Evolutionary conservation across 1,139 yeast genomes (phyloP).

Genomic region (Arxiozyma slooffiae): DNA sequence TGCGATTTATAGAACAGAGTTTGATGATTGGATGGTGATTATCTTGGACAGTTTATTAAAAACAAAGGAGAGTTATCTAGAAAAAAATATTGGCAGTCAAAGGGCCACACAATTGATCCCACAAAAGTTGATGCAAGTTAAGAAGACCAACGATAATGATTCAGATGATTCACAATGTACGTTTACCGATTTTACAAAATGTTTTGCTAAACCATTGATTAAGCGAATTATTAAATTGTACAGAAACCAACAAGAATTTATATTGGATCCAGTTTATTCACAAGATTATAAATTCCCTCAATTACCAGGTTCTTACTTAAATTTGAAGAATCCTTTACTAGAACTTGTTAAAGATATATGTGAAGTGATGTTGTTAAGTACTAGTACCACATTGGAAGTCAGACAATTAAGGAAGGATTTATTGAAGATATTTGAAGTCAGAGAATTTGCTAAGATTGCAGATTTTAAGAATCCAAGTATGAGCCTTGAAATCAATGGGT

Average conservation of each 20-base stretch:
- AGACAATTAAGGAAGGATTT: constrained; percentile 68
- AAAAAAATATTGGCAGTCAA: constrained; percentile 41
- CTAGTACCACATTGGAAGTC: constrained; percentile 57
- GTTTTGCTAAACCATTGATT: constrained; percentile 53
- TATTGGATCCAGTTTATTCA: constrained; percentile 54
- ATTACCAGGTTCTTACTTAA: constrained; percentile 59
- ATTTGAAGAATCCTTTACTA: constrained; percentile 60
- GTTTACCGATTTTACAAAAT: constrained; percentile 34
- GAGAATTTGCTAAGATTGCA: constrained; percentile 76
- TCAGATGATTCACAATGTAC: constrained; percentile 31
- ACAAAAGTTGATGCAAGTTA: constrained; percentile 24
- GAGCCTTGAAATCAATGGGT: constrained; percentile 53
- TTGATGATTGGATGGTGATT: constrained; percentile 77
- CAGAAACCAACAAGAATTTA: constrained; percentile 62
- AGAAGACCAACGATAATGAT: constrained; percentile 32
- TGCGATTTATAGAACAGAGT: constrained; percentile 62
- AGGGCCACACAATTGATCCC: constrained; percentile 60
- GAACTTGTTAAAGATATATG: constrained; percentile 70
- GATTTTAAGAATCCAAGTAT: constrained; percentile 69
- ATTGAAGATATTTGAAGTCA: constrained; percentile 60
- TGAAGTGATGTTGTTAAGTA: constrained; percentile 62
- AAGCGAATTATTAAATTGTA: constrained; percentile 58
- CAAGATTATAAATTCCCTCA: constrained; percentile 62
- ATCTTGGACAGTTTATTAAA: constrained; percentile 63
- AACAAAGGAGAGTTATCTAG: constrained; percentile 36